phyloP scores from a whole-genome alignment of 129 eudicot genomes.

The Lactuca sativa region DNA sequence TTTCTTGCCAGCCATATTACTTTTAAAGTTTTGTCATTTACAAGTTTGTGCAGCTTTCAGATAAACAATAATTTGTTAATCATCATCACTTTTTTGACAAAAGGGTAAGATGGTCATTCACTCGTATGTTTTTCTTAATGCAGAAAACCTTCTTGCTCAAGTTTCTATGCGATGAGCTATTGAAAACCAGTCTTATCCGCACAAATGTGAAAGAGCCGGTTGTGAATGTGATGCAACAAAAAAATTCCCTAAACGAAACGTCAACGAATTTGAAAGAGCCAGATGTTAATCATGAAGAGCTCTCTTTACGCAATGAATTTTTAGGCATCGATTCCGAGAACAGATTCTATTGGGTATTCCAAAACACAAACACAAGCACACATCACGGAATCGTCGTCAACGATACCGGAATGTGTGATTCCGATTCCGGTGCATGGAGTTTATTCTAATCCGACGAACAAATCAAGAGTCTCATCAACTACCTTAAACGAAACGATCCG shows the following conservation, averaged over 20 bases:
- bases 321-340: constrained; percentile 52
- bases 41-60: too few species aligned
- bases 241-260: too few species aligned
- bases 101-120: too few species aligned
- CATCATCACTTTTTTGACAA: neutral
- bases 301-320: constrained; percentile 38
- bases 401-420: neutral
- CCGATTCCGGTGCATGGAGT: constrained; percentile 32
- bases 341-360: constrained; percentile 53
- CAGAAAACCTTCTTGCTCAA: constrained; percentile 50
- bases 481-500: constrained; percentile 27
- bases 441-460: constrained; percentile 36
- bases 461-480: constrained; percentile 28
- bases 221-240: too few species aligned
- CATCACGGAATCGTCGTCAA: constrained; percentile 26
- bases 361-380: constrained; percentile 28
- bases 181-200: constrained; percentile 35
- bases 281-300: neutral
- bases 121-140: constrained; percentile 6
- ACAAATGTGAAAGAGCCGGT: constrained; percentile 26
- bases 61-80: neutral
- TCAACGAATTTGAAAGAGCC: too few species aligned
- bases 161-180: constrained; percentile 41
- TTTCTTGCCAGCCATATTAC: too few species aligned
- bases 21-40: too few species aligned